Percentiles rank a stretch among this genome's conserved stretches.
These are phyloP conservation scores for Saccharomyces paradoxus DNA, from an alignment of 805 yeast species.

Conservation along the genomic window DNA sequence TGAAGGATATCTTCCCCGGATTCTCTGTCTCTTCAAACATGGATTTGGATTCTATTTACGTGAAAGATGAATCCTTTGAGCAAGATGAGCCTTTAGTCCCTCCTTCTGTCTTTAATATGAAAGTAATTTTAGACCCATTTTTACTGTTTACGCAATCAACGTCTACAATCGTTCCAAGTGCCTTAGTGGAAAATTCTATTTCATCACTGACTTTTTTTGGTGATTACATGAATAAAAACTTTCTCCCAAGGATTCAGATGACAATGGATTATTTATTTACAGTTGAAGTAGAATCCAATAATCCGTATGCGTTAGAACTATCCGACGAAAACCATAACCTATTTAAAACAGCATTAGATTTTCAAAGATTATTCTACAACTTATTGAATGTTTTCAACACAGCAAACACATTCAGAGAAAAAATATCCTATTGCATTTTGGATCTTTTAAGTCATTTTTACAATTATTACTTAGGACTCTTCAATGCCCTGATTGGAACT, in stretches of 20 bases:
- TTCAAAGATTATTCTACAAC: conserved; percentile 21
- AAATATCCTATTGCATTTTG: conserved; percentile 38
- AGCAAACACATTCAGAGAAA: conserved; percentile 41
- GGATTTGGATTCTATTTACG: conserved; percentile 37
- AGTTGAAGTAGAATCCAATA: conserved; percentile 34
- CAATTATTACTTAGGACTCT: conserved; percentile 28
- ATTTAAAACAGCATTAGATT: conserved; percentile 26
- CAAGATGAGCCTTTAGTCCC: conserved; percentile 59
- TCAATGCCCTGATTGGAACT: conserved; percentile 23
- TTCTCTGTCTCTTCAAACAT: conserved; percentile 35
- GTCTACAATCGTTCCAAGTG: conserved; percentile 32
- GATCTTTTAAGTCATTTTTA: conserved; percentile 34
- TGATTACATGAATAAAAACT: conserved; percentile 54
- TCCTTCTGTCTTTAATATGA: conserved; percentile 70
- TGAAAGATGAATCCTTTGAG: conserved; percentile 51
- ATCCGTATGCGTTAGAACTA: conserved; percentile 32
- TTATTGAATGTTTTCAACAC: conserved; percentile 28
- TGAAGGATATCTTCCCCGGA: conserved; percentile 68
- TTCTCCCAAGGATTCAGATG: conserved; percentile 54
- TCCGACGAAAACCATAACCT: conserved; percentile 28
- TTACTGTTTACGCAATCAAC: conserved; percentile 60
- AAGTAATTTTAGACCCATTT: conserved; percentile 66
- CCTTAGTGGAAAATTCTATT: conserved; percentile 12
- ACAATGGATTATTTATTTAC: conserved; percentile 48
- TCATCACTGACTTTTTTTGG: conserved; percentile 46